Evolutionary conservation across 495 filamentous ascomycete species (phyloP), one percentile per base, ranked within the genome.

Genomic region (Letharia lupina): DNA sequence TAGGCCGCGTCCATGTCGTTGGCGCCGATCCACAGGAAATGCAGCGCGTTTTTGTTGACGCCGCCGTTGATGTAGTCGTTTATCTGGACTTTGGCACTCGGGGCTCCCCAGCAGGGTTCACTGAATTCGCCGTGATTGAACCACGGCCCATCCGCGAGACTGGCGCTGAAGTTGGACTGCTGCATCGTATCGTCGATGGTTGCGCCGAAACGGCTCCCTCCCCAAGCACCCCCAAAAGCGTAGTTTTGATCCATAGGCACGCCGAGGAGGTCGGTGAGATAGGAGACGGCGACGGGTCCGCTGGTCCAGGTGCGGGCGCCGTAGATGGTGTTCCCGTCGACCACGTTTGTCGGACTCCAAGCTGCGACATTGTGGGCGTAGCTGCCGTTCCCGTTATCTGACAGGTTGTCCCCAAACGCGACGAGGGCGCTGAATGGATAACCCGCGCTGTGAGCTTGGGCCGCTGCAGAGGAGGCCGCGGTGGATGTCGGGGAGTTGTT

Each of bases 161-260:
- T 48, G 7, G 40, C 45, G 45, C 44, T 42, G 44, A 63, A 63
- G 61, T 63, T 48, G 12, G 61, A 63, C 10, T 63, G 44, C 18
- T 45, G 45, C 33, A 63, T 35, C 16, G 61, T 63, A 42, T 63
- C 61, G 61, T 63, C 61, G 20, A 63, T 45, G 18, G 44, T 63
- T 11, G 61, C 61, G 33, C 61, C 61, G 61, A 35, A 40, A 3
- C 11, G 18, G 44, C 61, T 48, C 3, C 61, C 61, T n/a, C 45
- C 45, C 45, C 45, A 48, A 7, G 45, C 45, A 7, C 23, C 20
- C 18, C 45, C 45, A 20, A 48, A 48, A 11, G 45, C 45, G 45
- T 23, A 48, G 20, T 48, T 48, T 48, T 48, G 45, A 6, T 8
- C 10, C 45, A 48, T n/a, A 11, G 45, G 45, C 7, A 48, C 45